These are phyloP conservation scores for Baudoinia panamericana DNA, from an alignment of 495 filamentous ascomycete genomes.

Conservation along the genomic window DNA sequence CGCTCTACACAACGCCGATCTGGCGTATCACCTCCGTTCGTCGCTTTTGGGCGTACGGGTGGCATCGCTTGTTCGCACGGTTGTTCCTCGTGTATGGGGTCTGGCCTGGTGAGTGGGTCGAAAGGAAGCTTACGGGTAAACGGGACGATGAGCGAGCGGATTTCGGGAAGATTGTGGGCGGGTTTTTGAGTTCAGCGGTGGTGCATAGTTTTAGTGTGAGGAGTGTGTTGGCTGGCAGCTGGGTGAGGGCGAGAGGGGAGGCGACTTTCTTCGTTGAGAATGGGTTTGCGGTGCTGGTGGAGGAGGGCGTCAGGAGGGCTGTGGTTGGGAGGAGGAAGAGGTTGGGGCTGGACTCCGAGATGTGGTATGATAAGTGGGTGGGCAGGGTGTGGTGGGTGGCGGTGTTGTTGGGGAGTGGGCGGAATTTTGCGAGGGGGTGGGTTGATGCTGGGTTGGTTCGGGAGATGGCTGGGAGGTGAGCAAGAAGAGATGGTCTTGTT, in stretches of 20 bases:
- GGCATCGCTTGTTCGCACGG: constrained; percentile 12
- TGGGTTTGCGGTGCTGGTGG: constrained; percentile 7
- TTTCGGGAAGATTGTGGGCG: constrained; percentile 9
- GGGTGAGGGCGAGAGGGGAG: constrained; percentile 8
- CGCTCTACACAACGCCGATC: constrained; percentile 9
- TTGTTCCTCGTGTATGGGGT: constrained; percentile 12
- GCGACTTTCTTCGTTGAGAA: constrained; percentile 8
- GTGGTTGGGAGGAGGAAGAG: constrained; percentile 4
- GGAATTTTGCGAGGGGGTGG: constrained; percentile 11
- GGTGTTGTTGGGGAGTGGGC: constrained; percentile 6
- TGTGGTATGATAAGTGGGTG: constrained; percentile 13
- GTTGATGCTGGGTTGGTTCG: constrained; percentile 11
- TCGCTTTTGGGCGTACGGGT: constrained; percentile 11
- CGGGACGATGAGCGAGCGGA: constrained; percentile 2
- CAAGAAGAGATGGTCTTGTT: too few relatives aligned
- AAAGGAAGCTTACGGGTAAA: constrained; percentile 10
- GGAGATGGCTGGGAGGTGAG: constrained; percentile 11
- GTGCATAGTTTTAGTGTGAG: constrained; percentile 10
- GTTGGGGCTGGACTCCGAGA: background rate
- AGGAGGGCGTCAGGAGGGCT: constrained; percentile 4
- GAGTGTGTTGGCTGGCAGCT: constrained; percentile 9
- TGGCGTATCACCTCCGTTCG: constrained; percentile 12
- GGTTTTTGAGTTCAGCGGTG: constrained; percentile 10
- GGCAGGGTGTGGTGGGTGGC: constrained; percentile 8
- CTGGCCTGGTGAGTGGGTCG: constrained; percentile 11